A percentile compares a stretch with the other conserved stretches of the same genome.
These are phyloP conservation scores for Colletotrichum orbiculare DNA, from an alignment of 2,329 filamentous ascomycete species.

Conservation along the genomic window DNA sequence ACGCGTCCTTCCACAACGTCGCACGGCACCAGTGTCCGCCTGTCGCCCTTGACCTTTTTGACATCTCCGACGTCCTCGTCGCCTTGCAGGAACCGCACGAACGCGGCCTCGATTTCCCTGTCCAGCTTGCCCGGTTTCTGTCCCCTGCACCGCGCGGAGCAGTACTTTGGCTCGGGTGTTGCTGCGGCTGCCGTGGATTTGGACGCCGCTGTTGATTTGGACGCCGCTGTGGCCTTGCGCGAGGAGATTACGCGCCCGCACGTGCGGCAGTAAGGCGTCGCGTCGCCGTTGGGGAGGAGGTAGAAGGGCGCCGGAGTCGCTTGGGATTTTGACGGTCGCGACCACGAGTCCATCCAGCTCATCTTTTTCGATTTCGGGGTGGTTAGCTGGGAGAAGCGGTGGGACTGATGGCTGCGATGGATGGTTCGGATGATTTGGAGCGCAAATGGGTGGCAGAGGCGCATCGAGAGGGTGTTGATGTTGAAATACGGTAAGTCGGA, in stretches of 20 bases:
- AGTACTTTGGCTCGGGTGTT: conserved; percentile 59
- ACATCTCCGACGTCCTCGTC: conserved; percentile 30
- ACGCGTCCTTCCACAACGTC: conserved; percentile 61
- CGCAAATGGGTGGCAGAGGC: not conserved
- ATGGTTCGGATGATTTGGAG: not conserved
- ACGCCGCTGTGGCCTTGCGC: conserved; percentile 43
- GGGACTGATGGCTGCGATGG: not conserved
- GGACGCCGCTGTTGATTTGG: conserved; percentile 31
- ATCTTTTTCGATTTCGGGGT: conserved; percentile 40
- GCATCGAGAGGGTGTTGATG: not conserved
- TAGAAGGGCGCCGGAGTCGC: conserved; percentile 65
- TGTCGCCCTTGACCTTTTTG: conserved; percentile 59
- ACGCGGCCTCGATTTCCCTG: conserved; percentile 62
- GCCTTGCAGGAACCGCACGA: conserved; percentile 50
- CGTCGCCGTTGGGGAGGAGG: conserved; percentile 56
- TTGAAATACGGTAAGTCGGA: not conserved
- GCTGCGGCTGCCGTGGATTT: conserved; percentile 11
- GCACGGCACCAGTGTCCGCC: conserved; percentile 60
- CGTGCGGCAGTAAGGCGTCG: conserved; percentile 65
- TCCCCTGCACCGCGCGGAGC: conserved; percentile 64
- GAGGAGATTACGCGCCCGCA: conserved; percentile 66
- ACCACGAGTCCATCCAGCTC: conserved; percentile 57
- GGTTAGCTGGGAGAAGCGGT: not conserved
- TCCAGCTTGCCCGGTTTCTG: conserved; percentile 62
- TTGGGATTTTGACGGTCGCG: conserved; percentile 51